A percentile compares a stretch with the other conserved stretches of the same genome.
These are phyloP conservation scores for Senna siamea DNA, from an alignment of 306 rosid genomes.

Conservation along the genomic window DNA sequence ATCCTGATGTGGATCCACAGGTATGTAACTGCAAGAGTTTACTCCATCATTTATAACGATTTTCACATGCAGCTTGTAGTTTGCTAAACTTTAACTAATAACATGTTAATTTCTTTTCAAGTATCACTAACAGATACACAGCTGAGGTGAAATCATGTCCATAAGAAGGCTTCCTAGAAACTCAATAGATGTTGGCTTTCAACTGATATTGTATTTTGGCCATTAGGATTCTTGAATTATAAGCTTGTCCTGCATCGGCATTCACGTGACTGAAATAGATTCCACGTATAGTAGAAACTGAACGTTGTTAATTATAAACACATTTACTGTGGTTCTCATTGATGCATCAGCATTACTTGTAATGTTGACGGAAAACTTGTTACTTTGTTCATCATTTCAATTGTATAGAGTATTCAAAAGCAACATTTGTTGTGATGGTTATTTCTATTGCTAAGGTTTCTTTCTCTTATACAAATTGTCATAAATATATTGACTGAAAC, in stretches of 20 bases:
- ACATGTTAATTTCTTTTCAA: background rate
- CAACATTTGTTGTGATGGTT: background rate
- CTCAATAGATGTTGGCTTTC: slow-evolving; percentile 4
- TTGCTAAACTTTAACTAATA: background rate
- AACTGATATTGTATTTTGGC: background rate
- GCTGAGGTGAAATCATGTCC: background rate
- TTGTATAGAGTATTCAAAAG: background rate
- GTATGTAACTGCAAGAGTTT: slow-evolving; percentile 41
- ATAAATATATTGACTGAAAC: background rate
- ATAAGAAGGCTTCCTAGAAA: background rate
- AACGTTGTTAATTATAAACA: background rate
- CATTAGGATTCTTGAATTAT: slow-evolving; percentile 13
- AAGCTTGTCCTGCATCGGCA: background rate
- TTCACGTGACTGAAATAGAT: background rate
- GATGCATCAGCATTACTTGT: background rate
- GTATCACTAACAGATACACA: slow-evolving; percentile 2
- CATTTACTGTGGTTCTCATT: slow-evolving; percentile 4
- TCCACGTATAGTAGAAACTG: slow-evolving; percentile 8
- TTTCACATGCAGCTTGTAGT: slow-evolving; percentile 11
- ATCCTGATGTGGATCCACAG: slow-evolving; percentile 96
- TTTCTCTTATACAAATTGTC: background rate
- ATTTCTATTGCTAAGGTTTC: slow-evolving; percentile 15
- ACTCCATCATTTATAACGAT: background rate
- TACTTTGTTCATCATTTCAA: slow-evolving; percentile 14
- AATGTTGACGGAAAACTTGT: slow-evolving; percentile 3